These are phyloP conservation scores for Nitzschia inconspicua DNA, from an alignment of 108 stramenopile species.

Conservation along the genomic window DNA sequence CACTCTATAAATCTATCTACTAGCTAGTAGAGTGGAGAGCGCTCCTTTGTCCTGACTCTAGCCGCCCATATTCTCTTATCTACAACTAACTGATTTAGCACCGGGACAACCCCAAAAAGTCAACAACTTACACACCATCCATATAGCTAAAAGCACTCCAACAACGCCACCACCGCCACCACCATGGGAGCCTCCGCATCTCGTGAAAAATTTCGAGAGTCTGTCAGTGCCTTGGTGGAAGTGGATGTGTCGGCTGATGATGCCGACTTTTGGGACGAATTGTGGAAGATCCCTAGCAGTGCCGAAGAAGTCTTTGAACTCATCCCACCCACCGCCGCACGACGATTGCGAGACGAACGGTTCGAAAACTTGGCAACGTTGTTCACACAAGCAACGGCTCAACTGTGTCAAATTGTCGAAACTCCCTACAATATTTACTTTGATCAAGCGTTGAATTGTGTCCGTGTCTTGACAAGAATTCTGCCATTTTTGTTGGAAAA, in stretches of 20 bases:
- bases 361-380: slow-evolving; percentile 84
- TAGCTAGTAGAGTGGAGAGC: no score
- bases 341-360: slow-evolving; percentile 65
- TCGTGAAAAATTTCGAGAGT: slow-evolving; percentile 84
- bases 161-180: background rate
- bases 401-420: slow-evolving; percentile 94
- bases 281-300: slow-evolving; percentile 85
- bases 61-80: no score
- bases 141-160: no score
- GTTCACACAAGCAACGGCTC: slow-evolving; percentile 92
- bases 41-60: no score
- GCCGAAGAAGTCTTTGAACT: slow-evolving; percentile 91
- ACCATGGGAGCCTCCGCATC: slow-evolving; percentile 91
- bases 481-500: slow-evolving; percentile 90
- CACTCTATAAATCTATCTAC: no score
- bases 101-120: no score
- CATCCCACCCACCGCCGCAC: slow-evolving; percentile 68
- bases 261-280: slow-evolving; percentile 92
- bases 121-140: no score
- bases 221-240: slow-evolving; percentile 63
- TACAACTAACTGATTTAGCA: no score
- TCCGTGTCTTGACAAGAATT: slow-evolving; percentile 86
- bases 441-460: slow-evolving; percentile 91
- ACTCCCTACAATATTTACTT: slow-evolving; percentile 94
- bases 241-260: slow-evolving; percentile 76